Evolutionary conservation across 2,329 filamentous ascomycete genomes (phyloP).

Genomic region (Fusarium globosum): DNA sequence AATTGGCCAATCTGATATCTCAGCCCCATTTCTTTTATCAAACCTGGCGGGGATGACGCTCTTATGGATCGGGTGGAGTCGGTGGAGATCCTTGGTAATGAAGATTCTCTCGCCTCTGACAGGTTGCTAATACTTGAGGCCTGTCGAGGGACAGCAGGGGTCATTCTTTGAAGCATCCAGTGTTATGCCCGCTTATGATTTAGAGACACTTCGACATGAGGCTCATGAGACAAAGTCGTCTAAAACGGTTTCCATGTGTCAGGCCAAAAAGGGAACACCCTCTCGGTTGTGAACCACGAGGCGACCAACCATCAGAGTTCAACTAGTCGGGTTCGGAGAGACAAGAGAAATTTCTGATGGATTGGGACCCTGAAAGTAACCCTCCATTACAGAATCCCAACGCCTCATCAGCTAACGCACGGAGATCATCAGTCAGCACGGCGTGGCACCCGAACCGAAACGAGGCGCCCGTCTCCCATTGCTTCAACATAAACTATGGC

Average conservation of each 20-base stretch:
- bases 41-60: slow-evolving; percentile 28
- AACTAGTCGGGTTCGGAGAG: slow-evolving; percentile 25
- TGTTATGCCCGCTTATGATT: slow-evolving; percentile 1
- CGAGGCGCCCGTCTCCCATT: not conserved
- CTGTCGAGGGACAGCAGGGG: slow-evolving; percentile 22
- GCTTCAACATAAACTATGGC: not conserved
- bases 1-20: slow-evolving; percentile 31
- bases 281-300: slow-evolving; percentile 18
- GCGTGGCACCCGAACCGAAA: slow-evolving; percentile 8
- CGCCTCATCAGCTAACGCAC: not conserved
- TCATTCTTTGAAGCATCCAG: not conserved
- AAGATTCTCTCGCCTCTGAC: slow-evolving; percentile 35
- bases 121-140: slow-evolving; percentile 22
- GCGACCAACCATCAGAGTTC: slow-evolving; percentile 23
- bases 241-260: slow-evolving; percentile 15
- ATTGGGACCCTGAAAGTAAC: slow-evolving; percentile 32
- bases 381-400: slow-evolving; percentile 13
- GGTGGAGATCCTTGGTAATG: slow-evolving; percentile 42
- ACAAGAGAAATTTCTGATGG: slow-evolving; percentile 19
- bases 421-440: slow-evolving; percentile 10
- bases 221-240: slow-evolving; percentile 10
- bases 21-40: slow-evolving; percentile 12
- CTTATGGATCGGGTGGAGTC: slow-evolving; percentile 34
- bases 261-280: slow-evolving; percentile 13
- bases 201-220: slow-evolving; percentile 8